Evolutionary conservation across 345 rosid genomes (phyloP).

Genomic region (Arabis alpina): DNA sequence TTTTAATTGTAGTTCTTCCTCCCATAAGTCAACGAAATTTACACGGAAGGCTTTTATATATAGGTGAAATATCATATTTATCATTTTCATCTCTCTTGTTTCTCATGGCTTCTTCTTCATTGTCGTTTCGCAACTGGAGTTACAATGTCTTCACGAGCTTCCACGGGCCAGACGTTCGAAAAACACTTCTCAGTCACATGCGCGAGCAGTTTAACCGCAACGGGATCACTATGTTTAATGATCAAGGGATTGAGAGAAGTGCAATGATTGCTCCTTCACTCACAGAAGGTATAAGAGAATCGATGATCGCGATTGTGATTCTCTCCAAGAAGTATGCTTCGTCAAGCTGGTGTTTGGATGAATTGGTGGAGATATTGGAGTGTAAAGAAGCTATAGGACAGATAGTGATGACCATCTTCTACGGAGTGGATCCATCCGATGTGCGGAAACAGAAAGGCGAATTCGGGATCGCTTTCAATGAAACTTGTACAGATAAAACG

Average conservation of each 20-base stretch:
- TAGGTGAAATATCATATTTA: too few species aligned
- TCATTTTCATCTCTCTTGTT: background rate
- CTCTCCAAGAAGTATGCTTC: constrained; percentile 23
- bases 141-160: background rate
- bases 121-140: background rate
- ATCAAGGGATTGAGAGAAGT: background rate
- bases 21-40: too few species aligned
- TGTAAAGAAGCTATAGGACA: background rate
- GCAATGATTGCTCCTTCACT: background rate
- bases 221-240: constrained; percentile 4
- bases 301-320: constrained; percentile 15
- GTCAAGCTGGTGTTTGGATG: constrained; percentile 36
- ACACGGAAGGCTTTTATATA: too few species aligned
- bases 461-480: constrained; percentile 3
- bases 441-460: constrained; percentile 23
- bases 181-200: constrained; percentile 5
- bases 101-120: background rate
- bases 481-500: background rate
- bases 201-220: background rate
- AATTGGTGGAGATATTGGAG: constrained; percentile 17
- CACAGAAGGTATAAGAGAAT: background rate
- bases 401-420: constrained; percentile 30
- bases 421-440: constrained; percentile 16
- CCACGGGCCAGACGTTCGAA: constrained; percentile 1
- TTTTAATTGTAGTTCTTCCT: too few species aligned